Evolutionary conservation across 495 filamentous ascomycete species (phyloP), one percentile per base, ranked within the genome.

Genomic region (Neurospora sp.): DNA sequence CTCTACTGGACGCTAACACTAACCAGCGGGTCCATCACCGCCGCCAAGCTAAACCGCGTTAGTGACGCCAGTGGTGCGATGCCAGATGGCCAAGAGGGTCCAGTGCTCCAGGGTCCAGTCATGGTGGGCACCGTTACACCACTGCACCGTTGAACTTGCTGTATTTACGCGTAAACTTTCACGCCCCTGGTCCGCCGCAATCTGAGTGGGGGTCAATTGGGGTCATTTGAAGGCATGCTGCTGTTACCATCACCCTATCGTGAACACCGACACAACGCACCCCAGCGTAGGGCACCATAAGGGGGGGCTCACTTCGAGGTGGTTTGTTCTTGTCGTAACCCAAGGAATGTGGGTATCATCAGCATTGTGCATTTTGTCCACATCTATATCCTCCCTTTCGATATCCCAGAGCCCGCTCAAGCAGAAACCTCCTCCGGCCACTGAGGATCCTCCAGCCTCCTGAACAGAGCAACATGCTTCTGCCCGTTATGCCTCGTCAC

Each of bases 391-490:
- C 35, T 20, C 70, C 18, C 7, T 40, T 46, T 38, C 38, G 35
- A 66, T 71, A 39, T 69, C 70, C 66, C 69, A 39, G 44, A 40
- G 40, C 54, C 2, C 74, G 37, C 10, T 31, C 41, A 46, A 38
- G 14, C 48, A 42, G 71, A 39, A 42, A 69, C 31, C 38, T 54
- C 69, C 42, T 66, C 74, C n/a, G 39, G 70, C 70, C 92, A 96
- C 59, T 87, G 87, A 4, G 93, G 94, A 85, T 97, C 92, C 78
- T 89, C 90, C 79, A 91, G 83, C 75, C 96, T 88, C 79, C 91
- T 86, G 81, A 93, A 99, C 37, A 94, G 89, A 66, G 92, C 93
- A 46, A 98, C 91, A 80, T 91, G 94, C 83, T 98, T 98, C 74
- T 85, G 86, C 0, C 96, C 96, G 59, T 91, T 89, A 83, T 98